Conservation (phyloP, 768 basidiomycete species). For the Tulasnella calospora region DNA sequence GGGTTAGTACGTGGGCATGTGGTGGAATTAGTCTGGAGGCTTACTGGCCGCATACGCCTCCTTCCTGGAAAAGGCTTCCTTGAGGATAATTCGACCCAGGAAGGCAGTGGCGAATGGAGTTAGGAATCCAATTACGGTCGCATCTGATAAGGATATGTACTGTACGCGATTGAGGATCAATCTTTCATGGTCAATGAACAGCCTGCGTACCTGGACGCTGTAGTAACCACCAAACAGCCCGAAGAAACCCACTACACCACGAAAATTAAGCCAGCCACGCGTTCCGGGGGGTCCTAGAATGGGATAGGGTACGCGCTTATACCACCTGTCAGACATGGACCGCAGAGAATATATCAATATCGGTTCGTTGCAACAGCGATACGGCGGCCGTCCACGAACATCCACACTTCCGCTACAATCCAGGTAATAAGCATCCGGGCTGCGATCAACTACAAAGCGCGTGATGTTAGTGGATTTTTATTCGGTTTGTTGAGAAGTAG, state of each 20-base stretch:
- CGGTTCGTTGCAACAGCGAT: not conserved
- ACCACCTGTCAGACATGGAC: not conserved
- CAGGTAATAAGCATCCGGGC: conserved; percentile 11
- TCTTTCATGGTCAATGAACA: not conserved
- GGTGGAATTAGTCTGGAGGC: not conserved
- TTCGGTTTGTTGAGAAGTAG: not conserved
- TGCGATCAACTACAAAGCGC: conserved; percentile 13
- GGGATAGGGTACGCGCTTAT: conserved; percentile 17
- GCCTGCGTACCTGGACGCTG: conserved; percentile 21
- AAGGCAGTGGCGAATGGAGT: conserved; percentile 19
- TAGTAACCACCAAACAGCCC: conserved; percentile 19
- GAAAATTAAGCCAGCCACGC: conserved; percentile 10
- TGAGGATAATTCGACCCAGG: conserved; percentile 15
- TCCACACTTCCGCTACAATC: conserved; percentile 10
- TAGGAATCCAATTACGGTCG: conserved; percentile 14
- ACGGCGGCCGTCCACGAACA: conserved; percentile 9
- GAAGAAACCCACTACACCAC: conserved; percentile 16
- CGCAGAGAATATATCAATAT: not conserved
- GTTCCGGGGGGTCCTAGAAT: conserved; percentile 15
- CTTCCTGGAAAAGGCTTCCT: conserved; percentile 15
- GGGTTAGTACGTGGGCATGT: not conserved
- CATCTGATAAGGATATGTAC: conserved; percentile 24
- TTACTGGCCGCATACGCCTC: conserved; percentile 18
- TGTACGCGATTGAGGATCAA: not conserved
- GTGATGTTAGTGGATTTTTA: not conserved